Conservation (phyloP, 768 basidiomycete species). For the Boletus huronensis region DNA sequence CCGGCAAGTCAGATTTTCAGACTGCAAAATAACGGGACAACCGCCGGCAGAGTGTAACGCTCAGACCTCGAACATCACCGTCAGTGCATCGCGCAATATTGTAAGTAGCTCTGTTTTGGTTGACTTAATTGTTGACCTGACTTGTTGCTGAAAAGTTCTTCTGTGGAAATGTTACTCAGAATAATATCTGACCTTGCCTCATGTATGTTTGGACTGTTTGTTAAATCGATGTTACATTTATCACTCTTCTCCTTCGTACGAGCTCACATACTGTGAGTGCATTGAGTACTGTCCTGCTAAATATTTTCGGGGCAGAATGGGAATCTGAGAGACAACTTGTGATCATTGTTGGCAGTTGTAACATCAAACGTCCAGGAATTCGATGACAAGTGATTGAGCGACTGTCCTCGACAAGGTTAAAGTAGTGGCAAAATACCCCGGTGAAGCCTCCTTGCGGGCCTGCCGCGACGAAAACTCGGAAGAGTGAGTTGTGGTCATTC, state of each 20-base stretch:
- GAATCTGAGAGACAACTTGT: not conserved
- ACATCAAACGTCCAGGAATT: not conserved
- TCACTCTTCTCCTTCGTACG: not conserved
- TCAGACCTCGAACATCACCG: too few species aligned
- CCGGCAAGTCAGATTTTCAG: constrained; percentile 36
- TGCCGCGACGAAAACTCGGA: not conserved
- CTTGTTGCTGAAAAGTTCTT: not conserved
- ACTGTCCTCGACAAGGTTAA: not conserved
- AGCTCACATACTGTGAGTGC: not conserved
- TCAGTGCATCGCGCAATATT: too few species aligned
- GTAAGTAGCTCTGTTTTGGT: not conserved
- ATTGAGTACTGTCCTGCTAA: not conserved
- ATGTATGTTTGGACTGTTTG: not conserved
- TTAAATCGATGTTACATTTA: not conserved
- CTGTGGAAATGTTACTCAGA: not conserved
- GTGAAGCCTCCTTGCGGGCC: not conserved
- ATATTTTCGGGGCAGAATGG: not conserved
- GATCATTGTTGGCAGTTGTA: not conserved
- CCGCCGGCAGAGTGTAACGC: too few species aligned
- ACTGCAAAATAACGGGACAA: too few species aligned
- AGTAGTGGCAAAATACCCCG: not conserved
- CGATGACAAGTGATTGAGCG: not conserved
- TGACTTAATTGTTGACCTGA: constrained; percentile 19
- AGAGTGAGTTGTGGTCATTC: not conserved
- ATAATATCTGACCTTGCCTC: not conserved